Conservation (phyloP, 805 yeast species). For the Sugiyamaella chiloensis region DNA sequence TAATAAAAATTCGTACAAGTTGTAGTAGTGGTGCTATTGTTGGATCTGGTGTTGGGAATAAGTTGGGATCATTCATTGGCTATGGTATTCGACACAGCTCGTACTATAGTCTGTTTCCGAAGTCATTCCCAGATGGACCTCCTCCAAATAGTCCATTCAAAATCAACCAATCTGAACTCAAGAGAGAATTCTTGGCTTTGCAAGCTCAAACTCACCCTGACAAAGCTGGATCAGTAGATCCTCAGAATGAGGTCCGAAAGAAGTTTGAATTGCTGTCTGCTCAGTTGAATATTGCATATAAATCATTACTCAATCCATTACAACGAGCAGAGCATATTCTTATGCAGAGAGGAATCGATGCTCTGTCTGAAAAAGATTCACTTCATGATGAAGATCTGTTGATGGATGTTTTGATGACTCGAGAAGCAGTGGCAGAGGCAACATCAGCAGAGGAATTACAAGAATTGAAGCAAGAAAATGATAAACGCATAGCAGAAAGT, state of each 20-base stretch:
- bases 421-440: conserved; percentile 75
- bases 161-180: conserved; percentile 52
- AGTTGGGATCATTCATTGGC: too few species aligned
- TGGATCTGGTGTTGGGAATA: too few species aligned
- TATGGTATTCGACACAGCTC: too few species aligned
- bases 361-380: conserved; percentile 42
- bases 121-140: conserved; percentile 62
- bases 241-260: conserved; percentile 22
- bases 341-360: conserved; percentile 51
- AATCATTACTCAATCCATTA: conserved; percentile 67
- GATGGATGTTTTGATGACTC: conserved; percentile 77
- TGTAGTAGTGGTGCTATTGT: too few species aligned
- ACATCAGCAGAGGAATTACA: conserved; percentile 55
- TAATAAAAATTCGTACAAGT: too few species aligned
- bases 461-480: conserved; percentile 52
- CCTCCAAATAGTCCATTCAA: conserved; percentile 61
- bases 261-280: conserved; percentile 43
- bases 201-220: conserved; percentile 87
- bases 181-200: conserved; percentile 69
- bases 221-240: conserved; percentile 35
- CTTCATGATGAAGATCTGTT: conserved; percentile 51
- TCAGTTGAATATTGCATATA: conserved; percentile 71
- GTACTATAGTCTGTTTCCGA: conserved; percentile 69
- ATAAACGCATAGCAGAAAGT: conserved; percentile 48
- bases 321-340: conserved; percentile 63